These are phyloP conservation scores for Aspergillus texensis DNA, from an alignment of 2,329 filamentous ascomycete species.

Conservation along the genomic window DNA sequence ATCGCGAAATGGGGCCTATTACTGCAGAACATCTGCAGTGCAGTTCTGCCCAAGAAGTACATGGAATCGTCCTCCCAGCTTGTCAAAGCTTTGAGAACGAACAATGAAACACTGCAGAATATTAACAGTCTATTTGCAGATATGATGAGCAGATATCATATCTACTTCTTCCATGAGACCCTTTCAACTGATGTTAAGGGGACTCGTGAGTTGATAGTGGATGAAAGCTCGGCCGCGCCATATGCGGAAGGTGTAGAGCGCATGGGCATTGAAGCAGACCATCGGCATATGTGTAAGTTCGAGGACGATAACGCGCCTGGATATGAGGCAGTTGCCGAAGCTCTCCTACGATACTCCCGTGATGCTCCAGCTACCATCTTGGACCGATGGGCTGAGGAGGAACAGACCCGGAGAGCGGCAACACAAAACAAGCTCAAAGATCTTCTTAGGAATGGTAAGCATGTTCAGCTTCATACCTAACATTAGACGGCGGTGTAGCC, in stretches of 20 bases:
- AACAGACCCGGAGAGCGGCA: constrained; percentile 41
- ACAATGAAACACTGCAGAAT: constrained; percentile 73
- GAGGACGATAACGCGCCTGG: constrained; percentile 65
- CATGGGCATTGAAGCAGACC: constrained; percentile 74
- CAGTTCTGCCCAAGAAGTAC: constrained; percentile 66
- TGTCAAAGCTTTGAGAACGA: constrained; percentile 69
- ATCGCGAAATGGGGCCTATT: constrained; percentile 68
- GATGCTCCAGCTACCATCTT: constrained; percentile 59
- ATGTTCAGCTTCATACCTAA: not conserved
- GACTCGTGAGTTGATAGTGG: constrained; percentile 66
- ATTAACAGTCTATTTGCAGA: constrained; percentile 75
- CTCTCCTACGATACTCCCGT: constrained; percentile 48
- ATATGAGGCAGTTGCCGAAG: constrained; percentile 58
- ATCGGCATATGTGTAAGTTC: constrained; percentile 74
- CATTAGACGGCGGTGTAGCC: not conserved
- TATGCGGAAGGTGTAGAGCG: constrained; percentile 70
- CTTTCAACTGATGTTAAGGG: constrained; percentile 70
- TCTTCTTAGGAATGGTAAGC: constrained; percentile 37
- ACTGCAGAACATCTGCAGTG: constrained; percentile 68
- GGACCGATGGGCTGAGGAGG: constrained; percentile 64
- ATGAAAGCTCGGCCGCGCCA: constrained; percentile 69
- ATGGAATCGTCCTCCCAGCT: constrained; percentile 70
- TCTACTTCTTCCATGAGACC: constrained; percentile 77
- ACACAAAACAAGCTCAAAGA: constrained; percentile 42
- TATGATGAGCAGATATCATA: constrained; percentile 69